Base-by-base conservation (phyloP, 1,284 basidiomycete species). In the Trametes pubescens region DNA sequence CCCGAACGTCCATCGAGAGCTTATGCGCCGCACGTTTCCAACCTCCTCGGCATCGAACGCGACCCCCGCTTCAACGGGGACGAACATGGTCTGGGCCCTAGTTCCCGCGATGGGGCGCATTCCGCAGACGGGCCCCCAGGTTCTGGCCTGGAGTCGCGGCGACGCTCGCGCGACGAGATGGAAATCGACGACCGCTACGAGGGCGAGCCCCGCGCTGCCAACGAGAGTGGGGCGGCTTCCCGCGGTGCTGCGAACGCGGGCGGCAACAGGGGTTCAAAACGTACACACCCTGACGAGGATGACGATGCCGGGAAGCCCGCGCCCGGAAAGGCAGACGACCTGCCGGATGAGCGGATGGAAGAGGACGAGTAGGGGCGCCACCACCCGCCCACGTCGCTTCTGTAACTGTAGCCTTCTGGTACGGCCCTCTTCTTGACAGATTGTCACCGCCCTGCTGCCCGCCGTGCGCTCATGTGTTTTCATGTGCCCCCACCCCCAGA, bases 141-240 rank as follows among this genome's bases (percentile, higher is more conserved):
- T 49, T 64, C 65, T 55, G 57, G 64, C 53, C 59, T 57, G 63
- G 75, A 71, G 55, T 80, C 85, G 59, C 81, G 86, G 72, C 89
- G 88, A 72, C 81, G 88, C 61, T 80, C 77, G 65, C 79, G 86
- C 64, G 82, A 82, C 56, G 87, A 89, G 56, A 86, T 88, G 85
- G 87, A 90, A 52, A 78, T 86, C 57, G 86, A 81, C 60, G 76
- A 70, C 35, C 77, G 86, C 40, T 67, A 67, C 59, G 67, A 68
- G 37, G 65, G 61, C 34, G 70, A 69, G 29, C 59, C 56, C 49
- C 68, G 67, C 38, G 68, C 71, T 62, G 67, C 66, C 58, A 70
- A 55, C 44, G 70, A 70, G 59, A 64, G 56, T 64, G 61, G 52
- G 49, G 34, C 63, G 58, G 48, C 61, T 54, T 59, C 64, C 59